These are phyloP conservation scores for Perkinsus chesapeaki DNA, from an alignment of 169 alveolate species.

Conservation along the genomic window DNA sequence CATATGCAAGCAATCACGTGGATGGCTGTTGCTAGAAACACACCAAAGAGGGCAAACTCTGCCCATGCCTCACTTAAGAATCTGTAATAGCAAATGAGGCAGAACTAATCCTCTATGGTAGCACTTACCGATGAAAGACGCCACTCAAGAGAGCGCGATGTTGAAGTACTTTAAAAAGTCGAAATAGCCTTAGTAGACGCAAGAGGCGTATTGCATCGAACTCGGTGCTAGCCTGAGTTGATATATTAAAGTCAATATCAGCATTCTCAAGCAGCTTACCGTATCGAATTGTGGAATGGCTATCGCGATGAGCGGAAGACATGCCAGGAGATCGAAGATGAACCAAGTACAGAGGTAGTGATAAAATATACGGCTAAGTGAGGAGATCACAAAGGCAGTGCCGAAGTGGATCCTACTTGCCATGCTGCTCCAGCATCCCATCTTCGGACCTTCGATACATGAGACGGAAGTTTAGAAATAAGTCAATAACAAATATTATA, in stretches of 20 bases:
- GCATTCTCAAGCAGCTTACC: neutral
- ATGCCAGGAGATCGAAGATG: neutral
- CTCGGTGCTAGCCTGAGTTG: neutral
- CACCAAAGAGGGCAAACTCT: neutral
- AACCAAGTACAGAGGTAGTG: neutral
- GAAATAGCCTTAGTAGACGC: neutral
- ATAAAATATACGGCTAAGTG: neutral
- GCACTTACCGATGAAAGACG: neutral
- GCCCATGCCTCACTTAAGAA: neutral
- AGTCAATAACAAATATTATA: neutral
- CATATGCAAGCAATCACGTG: neutral
- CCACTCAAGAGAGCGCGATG: neutral
- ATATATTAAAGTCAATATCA: neutral
- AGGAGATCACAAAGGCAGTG: neutral
- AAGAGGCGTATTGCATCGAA: neutral
- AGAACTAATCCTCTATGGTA: neutral
- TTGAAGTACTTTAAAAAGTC: neutral
- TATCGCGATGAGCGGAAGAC: neutral
- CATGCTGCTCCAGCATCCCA: neutral
- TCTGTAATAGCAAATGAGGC: neutral
- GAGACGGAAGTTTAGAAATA: neutral
- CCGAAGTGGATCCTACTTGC: neutral
- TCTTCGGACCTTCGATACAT: neutral
- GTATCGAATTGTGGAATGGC: neutral
- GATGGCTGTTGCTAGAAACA: neutral